Evolutionary conservation across 2,329 filamentous ascomycete species (phyloP).

Genomic region (Fusarium pseudonygamai): DNA sequence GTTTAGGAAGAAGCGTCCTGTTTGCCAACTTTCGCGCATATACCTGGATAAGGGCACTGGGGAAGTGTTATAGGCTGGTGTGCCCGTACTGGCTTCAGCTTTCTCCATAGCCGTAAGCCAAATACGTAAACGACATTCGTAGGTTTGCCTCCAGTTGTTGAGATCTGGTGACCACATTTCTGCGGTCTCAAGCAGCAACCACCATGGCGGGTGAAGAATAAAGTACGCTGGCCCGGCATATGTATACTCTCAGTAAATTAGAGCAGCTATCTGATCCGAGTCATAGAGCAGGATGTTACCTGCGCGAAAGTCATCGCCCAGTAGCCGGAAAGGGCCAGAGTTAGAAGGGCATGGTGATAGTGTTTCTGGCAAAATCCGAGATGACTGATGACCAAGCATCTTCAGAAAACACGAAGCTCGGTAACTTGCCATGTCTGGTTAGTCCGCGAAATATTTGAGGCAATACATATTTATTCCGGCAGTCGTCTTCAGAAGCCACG

Average conservation of each 20-base stretch:
- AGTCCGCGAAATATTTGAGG: constrained; percentile 52
- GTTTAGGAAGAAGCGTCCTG: neutral
- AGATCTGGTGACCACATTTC: neutral
- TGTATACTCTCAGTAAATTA: neutral
- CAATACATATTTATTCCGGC: constrained; percentile 54
- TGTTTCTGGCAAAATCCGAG: neutral
- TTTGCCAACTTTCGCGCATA: constrained; percentile 44
- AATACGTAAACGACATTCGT: neutral
- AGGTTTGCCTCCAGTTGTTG: neutral
- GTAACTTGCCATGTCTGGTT: constrained; percentile 39
- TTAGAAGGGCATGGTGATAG: constrained; percentile 29
- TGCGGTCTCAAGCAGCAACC: neutral
- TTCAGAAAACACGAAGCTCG: constrained; percentile 40
- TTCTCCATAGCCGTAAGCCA: neutral
- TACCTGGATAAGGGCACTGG: constrained; percentile 41
- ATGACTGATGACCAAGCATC: constrained; percentile 8
- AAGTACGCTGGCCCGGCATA: neutral
- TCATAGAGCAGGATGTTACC: neutral
- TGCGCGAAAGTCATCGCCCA: constrained; percentile 48
- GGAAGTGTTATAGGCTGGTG: neutral
- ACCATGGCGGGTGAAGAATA: neutral
- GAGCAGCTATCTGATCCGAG: neutral
- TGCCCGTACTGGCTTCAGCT: neutral
- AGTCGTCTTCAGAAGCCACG: constrained; percentile 50
- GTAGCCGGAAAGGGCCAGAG: constrained; percentile 43